Evolutionary conservation across 2,329 filamentous ascomycete species (phyloP), one percentile per base, ranked within the genome.

Genomic region (Aspergillus sp.): DNA sequence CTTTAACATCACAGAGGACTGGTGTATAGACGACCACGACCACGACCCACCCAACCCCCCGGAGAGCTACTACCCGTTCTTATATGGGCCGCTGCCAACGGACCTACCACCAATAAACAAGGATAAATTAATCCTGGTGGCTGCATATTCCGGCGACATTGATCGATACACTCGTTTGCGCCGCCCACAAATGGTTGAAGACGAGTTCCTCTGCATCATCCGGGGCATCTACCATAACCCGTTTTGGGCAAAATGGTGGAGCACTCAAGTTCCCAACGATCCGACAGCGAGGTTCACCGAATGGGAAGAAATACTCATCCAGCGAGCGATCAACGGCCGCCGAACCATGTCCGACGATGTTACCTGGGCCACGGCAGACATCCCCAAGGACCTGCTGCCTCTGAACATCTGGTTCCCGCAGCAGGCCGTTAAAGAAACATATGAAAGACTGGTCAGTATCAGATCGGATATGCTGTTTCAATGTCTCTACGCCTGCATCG

Each of bases 71-170:
- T 22, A 18, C 11, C 18, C 13, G 5, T 13, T 44, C 9, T 9
- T 44, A 2, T 44, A 44, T 44, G 18, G 5, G 2, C 42, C 73
- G 2, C 63, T 78, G 1, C 76, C 75, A 1, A 20, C 30, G 1
- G 69, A 78, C 53, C 66, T 78, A 8, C 76, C 75, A 2, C 57
- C 64, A 0, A 57, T 71, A 3, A 65, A 76, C 34, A 79, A 79
- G 48, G 69, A 76, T 43, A 34, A 75, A 0, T 64, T 78, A 1
- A 75, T 78, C 12, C 59, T 67, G 4, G 67, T 72, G 51, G 74
- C 76, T 0, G 76, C 75, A 0, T 78, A 71, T 20, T 56, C 66
- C 0, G 76, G 76, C 2, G 68, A 79, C 18, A 58, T 78, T 5
- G 75, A 80, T 44, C 71, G 75, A 3, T 79, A 78, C 41, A 20